phyloP scores from a whole-genome alignment of 768 basidiomycete genomes.

The Panellus pusillus region DNA sequence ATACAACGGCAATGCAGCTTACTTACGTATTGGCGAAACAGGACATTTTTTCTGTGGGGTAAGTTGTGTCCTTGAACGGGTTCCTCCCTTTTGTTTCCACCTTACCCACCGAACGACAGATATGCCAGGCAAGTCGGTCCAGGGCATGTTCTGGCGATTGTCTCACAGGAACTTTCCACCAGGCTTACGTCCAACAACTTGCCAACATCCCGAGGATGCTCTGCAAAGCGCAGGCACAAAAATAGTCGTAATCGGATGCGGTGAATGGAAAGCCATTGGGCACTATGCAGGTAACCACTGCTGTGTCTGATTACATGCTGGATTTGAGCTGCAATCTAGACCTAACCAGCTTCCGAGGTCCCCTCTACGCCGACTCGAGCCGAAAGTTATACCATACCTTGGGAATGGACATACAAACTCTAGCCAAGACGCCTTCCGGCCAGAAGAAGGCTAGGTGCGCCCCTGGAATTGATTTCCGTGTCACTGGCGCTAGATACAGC shows the following conservation, averaged over 20 bases:
- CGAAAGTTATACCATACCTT: conserved; percentile 58
- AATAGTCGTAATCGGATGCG: conserved; percentile 60
- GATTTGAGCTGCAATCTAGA: conserved; percentile 24
- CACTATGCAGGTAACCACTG: conserved; percentile 43
- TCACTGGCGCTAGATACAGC: too few relatives aligned
- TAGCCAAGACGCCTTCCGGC: conserved; percentile 44
- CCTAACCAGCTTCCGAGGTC: conserved; percentile 42
- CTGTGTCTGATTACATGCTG: background rate
- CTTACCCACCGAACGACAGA: conserved; percentile 18
- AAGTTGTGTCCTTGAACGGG: conserved; percentile 23
- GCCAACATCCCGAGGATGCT: conserved; percentile 39
- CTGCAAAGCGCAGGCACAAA: conserved; percentile 40
- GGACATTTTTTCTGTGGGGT: conserved; percentile 72
- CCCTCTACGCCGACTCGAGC: conserved; percentile 66
- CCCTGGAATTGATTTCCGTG: too few relatives aligned
- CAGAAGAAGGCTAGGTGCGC: conserved; percentile 35
- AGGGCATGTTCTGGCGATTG: background rate
- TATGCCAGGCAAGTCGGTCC: conserved; percentile 40
- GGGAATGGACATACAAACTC: conserved; percentile 57
- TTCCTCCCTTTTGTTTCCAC: background rate
- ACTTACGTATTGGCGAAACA: conserved; percentile 21
- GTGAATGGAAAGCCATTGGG: conserved; percentile 52
- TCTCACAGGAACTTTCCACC: background rate
- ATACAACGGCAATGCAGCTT: background rate
- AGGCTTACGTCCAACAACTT: conserved; percentile 53